These are phyloP conservation scores for Leccinellum rugosiceps DNA, from an alignment of 768 basidiomycete species.

Conservation along the genomic window DNA sequence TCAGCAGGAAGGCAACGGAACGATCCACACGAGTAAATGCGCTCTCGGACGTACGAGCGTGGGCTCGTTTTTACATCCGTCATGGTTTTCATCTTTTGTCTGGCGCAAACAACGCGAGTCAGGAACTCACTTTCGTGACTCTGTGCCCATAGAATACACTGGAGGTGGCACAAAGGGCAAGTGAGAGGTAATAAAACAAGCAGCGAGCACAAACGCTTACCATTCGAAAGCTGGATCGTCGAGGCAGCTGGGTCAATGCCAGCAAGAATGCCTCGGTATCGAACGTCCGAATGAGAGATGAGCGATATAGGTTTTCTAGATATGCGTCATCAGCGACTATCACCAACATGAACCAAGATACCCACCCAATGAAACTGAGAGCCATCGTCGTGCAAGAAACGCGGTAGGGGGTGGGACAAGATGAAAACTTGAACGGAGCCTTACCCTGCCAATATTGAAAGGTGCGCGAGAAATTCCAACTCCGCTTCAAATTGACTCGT, in stretches of 20 bases:
- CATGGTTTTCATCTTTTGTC: slow-evolving; percentile 33
- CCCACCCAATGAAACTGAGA: slow-evolving; percentile 73
- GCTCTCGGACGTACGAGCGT: slow-evolving; percentile 39
- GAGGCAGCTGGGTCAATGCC: slow-evolving; percentile 84
- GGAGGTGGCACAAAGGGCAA: not conserved
- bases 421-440: slow-evolving; percentile 19
- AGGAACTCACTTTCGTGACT: slow-evolving; percentile 65
- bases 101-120: not conserved
- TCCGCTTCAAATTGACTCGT: slow-evolving; percentile 25
- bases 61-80: slow-evolving; percentile 42
- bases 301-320: slow-evolving; percentile 83
- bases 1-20: slow-evolving; percentile 71
- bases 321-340: slow-evolving; percentile 12
- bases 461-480: slow-evolving; percentile 15
- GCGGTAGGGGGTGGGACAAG: slow-evolving; percentile 1
- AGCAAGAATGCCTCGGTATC: slow-evolving; percentile 83
- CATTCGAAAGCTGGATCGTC: slow-evolving; percentile 86
- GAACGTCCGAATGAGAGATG: slow-evolving; percentile 87
- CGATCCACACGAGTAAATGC: slow-evolving; percentile 51
- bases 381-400: slow-evolving; percentile 47
- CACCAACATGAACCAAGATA: not conserved
- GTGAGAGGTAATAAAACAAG: not conserved
- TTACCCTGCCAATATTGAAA: slow-evolving; percentile 5
- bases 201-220: slow-evolving; percentile 35
- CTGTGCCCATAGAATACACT: slow-evolving; percentile 89